These are phyloP conservation scores for Seminavis robusta DNA, from an alignment of 108 stramenopile species.

Conservation along the genomic window DNA sequence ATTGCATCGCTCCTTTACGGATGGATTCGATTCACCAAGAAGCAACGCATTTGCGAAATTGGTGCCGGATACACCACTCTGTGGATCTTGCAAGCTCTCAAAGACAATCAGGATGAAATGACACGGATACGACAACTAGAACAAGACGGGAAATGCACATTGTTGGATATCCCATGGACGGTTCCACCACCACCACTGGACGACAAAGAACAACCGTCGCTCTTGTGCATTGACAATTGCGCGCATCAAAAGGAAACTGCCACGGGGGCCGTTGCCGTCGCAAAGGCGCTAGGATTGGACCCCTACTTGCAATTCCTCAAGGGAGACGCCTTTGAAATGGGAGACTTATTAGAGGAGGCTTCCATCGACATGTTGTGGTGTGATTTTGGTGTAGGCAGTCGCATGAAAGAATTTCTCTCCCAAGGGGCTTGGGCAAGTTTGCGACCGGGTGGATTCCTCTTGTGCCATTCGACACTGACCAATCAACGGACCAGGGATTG, in stretches of 20 bases:
- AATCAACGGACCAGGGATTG: slow-evolving; percentile 69
- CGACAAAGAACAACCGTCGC: slow-evolving; percentile 17
- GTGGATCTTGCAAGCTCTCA: slow-evolving; percentile 71
- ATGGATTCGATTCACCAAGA: slow-evolving; percentile 69
- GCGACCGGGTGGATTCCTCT: slow-evolving; percentile 70
- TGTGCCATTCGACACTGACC: slow-evolving; percentile 79
- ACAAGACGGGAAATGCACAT: slow-evolving; percentile 32
- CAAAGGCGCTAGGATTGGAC: slow-evolving; percentile 62
- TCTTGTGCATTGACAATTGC: slow-evolving; percentile 82
- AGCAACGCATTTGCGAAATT: slow-evolving; percentile 65
- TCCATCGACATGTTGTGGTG: slow-evolving; percentile 82
- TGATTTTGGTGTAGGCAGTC: slow-evolving; percentile 82
- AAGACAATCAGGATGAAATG: slow-evolving; percentile 82
- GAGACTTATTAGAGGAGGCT: slow-evolving; percentile 22
- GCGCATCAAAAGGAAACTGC: slow-evolving; percentile 80
- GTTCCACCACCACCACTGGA: no score
- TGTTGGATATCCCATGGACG: slow-evolving; percentile 74
- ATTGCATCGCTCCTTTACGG: slow-evolving; percentile 66
- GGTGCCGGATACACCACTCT: slow-evolving; percentile 85
- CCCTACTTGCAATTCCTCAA: slow-evolving; percentile 48
- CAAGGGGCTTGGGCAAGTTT: slow-evolving; percentile 48
- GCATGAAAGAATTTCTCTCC: slow-evolving; percentile 60
- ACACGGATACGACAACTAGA: slow-evolving; percentile 45
- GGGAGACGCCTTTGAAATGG: slow-evolving; percentile 76
- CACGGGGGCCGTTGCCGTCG: slow-evolving; percentile 54